These are phyloP conservation scores for Nepenthes mirabilis DNA, from an alignment of 148 eudicot genomes.

Conservation along the genomic window DNA sequence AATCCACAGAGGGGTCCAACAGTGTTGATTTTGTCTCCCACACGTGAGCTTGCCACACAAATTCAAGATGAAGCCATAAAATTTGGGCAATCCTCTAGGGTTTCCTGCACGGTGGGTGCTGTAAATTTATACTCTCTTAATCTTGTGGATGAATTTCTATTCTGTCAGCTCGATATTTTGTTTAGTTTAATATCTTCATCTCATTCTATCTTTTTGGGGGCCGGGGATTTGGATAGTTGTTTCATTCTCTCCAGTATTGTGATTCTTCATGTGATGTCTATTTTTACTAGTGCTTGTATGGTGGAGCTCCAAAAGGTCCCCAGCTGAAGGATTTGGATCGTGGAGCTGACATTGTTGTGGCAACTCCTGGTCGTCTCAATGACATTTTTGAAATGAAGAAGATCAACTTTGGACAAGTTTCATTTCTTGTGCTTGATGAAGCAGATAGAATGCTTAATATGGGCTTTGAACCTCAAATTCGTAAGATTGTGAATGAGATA, in stretches of 20 bases:
- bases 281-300: conserved; percentile 73
- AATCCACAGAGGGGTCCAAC: conserved; percentile 86
- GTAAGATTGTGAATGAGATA: conserved; percentile 92
- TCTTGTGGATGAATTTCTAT: not conserved
- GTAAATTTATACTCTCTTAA: not conserved
- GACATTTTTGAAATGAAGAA: conserved; percentile 86
- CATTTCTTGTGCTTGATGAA: conserved; percentile 90
- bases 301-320: conserved; percentile 85
- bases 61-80: conserved; percentile 84
- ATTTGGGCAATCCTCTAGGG: conserved; percentile 80
- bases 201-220: not conserved
- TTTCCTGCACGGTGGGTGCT: conserved; percentile 63
- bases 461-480: conserved; percentile 99
- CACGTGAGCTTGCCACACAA: conserved; percentile 95
- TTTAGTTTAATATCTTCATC: not conserved
- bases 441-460: conserved; percentile 99
- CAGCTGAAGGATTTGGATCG: conserved; percentile 80
- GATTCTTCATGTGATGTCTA: not conserved
- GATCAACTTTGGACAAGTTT: conserved; percentile 78
- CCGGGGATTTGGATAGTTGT: not conserved
- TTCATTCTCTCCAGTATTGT: not conserved
- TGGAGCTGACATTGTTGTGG: conserved; percentile 92
- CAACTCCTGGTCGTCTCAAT: conserved; percentile 99
- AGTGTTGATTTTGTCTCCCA: conserved; percentile 86
- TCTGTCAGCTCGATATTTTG: not conserved